These are phyloP conservation scores for Termitomyces sp. DNA, from an alignment of 768 basidiomycete genomes.

Conservation along the genomic window DNA sequence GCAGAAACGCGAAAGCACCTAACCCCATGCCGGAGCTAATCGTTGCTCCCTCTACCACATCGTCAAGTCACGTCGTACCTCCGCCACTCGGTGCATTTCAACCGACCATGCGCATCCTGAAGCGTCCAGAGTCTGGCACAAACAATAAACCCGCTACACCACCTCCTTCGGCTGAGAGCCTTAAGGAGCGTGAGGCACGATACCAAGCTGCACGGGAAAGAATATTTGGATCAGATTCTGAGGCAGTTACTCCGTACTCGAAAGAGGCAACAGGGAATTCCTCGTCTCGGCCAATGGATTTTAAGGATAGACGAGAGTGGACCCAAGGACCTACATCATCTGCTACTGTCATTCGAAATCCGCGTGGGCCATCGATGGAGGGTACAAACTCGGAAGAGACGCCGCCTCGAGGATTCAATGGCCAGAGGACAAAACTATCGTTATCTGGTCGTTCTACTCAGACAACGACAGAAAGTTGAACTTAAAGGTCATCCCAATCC, in stretches of 20 bases:
- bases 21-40: constrained; percentile 68
- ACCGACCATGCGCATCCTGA: constrained; percentile 66
- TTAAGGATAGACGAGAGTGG: constrained; percentile 8
- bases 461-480: not conserved
- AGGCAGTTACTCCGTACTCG: not conserved
- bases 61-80: constrained; percentile 37
- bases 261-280: constrained; percentile 4
- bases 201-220: constrained; percentile 73
- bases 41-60: constrained; percentile 33
- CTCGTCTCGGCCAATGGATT: not conserved
- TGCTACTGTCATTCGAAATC: constrained; percentile 24
- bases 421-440: constrained; percentile 16
- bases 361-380: constrained; percentile 13
- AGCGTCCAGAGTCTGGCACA: constrained; percentile 47
- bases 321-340: not conserved
- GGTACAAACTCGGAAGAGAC: not conserved
- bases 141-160: constrained; percentile 25
- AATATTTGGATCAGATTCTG: constrained; percentile 51
- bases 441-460: not conserved
- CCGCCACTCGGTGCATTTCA: constrained; percentile 58
- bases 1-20: constrained; percentile 55
- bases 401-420: constrained; percentile 21
- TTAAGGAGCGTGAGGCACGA: constrained; percentile 67
- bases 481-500: not conserved
- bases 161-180: constrained; percentile 28